These are phyloP conservation scores for Lophium mytilinum DNA, from an alignment of 495 filamentous ascomycete species.

Conservation along the genomic window DNA sequence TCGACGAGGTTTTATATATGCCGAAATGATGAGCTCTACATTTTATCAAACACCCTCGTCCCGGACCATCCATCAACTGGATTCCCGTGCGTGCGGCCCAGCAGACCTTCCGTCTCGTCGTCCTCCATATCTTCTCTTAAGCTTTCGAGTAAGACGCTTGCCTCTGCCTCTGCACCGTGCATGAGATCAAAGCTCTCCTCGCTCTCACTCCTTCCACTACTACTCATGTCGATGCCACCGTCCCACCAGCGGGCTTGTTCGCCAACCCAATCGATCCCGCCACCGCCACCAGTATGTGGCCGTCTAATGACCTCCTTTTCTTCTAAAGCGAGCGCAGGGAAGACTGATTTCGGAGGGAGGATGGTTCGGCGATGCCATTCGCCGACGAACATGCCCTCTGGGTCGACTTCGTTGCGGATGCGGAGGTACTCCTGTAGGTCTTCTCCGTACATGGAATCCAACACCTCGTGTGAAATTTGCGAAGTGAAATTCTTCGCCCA, in stretches of 20 bases:
- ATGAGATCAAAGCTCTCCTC: constrained; percentile 59
- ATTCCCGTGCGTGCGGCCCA: not conserved
- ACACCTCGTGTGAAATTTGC: constrained; percentile 44
- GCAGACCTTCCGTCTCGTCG: not conserved
- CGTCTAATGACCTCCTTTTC: constrained; percentile 20
- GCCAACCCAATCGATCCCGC: constrained; percentile 51
- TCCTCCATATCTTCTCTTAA: constrained; percentile 21
- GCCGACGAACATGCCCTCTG: constrained; percentile 83
- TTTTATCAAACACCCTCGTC: constrained; percentile 29
- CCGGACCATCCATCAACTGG: constrained; percentile 11
- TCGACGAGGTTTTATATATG: no score
- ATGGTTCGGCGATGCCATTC: constrained; percentile 77
- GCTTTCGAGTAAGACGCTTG: constrained; percentile 23
- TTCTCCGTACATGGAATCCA: constrained; percentile 47
- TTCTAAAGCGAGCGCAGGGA: constrained; percentile 17
- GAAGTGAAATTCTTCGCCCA: constrained; percentile 94
- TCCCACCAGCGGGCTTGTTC: constrained; percentile 24
- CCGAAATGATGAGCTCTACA: constrained; percentile 19
- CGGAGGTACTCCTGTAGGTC: constrained; percentile 56
- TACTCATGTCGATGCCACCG: constrained; percentile 20
- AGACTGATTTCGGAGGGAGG: constrained; percentile 33
- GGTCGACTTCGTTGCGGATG: constrained; percentile 68
- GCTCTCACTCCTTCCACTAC: constrained; percentile 40
- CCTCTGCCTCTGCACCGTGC: constrained; percentile 37
- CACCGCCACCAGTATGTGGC: constrained; percentile 38